phyloP scores from a whole-genome alignment of 139 green algal species.

The Dunaliella primolecta region DNA sequence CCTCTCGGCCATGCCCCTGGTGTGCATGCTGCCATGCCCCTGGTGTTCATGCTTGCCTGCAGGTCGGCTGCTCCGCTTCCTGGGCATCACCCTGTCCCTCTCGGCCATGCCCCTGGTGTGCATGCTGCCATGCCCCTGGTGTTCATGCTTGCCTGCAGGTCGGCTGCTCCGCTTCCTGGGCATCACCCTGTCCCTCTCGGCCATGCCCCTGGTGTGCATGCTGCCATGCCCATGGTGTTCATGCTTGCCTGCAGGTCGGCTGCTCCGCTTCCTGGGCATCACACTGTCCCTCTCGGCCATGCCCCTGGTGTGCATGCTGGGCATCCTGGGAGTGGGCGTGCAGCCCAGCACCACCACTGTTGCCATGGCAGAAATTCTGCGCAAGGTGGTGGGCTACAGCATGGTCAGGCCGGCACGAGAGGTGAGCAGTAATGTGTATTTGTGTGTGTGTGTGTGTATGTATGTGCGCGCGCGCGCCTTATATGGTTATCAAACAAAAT shows the following conservation, averaged over 20 bases:
- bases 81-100: too few species aligned
- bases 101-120: too few species aligned
- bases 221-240: too few species aligned
- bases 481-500: too few species aligned
- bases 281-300: slow-evolving; percentile 19
- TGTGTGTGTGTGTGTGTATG: neutral
- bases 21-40: too few species aligned
- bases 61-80: too few species aligned
- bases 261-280: slow-evolving; percentile 33
- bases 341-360: slow-evolving; percentile 35
- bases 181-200: too few species aligned
- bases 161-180: too few species aligned
- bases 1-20: too few species aligned
- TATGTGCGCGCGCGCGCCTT: neutral
- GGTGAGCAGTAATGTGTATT: slow-evolving; percentile 15
- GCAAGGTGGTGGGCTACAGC: slow-evolving; percentile 66
- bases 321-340: slow-evolving; percentile 37
- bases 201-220: slow-evolving; percentile 17
- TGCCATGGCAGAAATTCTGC: slow-evolving; percentile 47
- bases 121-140: too few species aligned
- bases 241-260: slow-evolving; percentile 27
- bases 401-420: slow-evolving; percentile 65
- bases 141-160: too few species aligned
- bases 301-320: slow-evolving; percentile 12
- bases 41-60: too few species aligned